Base-by-base conservation (phyloP, 2,329 filamentous ascomycete genomes). In the Epicoccum sorghinum region DNA sequence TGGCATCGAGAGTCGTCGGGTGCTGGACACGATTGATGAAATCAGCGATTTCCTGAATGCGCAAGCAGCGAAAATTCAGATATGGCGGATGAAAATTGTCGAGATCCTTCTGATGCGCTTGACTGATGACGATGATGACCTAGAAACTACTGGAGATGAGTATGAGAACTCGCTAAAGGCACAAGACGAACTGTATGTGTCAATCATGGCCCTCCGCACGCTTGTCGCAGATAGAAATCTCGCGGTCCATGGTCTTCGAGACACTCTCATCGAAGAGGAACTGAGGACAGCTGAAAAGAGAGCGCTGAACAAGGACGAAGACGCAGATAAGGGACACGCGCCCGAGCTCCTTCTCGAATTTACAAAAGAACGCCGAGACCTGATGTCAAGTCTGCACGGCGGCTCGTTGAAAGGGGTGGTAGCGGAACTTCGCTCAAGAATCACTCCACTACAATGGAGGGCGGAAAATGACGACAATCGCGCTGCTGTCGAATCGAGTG, bases 181-280 rank as follows among this genome's bases (percentile, higher is more conserved):
- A 40, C 93, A 98, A 75, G 93, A 97, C 57, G 87, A 96, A 69
- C 84, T 97, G 37, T 90, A 93, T 74, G 90, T 90, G 6, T 96
- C 96, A 67, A 89, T 96, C 53, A 87, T 92, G 69, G 87, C 85
- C 7, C 79, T 97, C 25, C 84, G 91, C 55, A 86, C 89, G 0
- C 81, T 89, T 42, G 83, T 95, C 52, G 88, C 90, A 6, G 93
- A 98, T 74, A 86, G 93, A 10, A 86, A 89, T 59, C 86, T 89
- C 59, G 85, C 87, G 25, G 80, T 97, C 13, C 89, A 88, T 1
- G 93, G 93, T 0, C 83, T 91, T 55, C 81, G 80, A n/a, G 96
- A 95, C 61, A 79, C 83, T 29, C 84, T 96, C 4, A 83, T 92
- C 29, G 84, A 86, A 45, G 83, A 92, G 63, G 93, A 97, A 68